Percentiles rank a stretch among this genome's conserved stretches.
Evolutionary conservation across 495 filamentous ascomycete genomes (phyloP).

Genomic region (Xylaria palmicola): DNA sequence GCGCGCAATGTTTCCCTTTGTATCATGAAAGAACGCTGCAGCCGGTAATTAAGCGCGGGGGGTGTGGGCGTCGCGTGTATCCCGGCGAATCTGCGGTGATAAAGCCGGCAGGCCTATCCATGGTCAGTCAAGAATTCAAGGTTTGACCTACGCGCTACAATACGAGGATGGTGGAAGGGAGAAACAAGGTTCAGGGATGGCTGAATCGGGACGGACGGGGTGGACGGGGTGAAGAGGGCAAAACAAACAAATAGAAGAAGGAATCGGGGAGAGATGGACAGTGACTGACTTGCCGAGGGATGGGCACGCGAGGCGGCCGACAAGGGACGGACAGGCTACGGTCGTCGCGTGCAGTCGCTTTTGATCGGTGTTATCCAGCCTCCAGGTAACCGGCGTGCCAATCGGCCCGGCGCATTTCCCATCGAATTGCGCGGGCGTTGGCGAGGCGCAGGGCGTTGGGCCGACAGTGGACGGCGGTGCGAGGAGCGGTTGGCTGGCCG

Average conservation of each 20-base stretch:
- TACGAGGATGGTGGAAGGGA: background rate
- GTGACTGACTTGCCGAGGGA: constrained; percentile 6
- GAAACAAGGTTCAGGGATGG: background rate
- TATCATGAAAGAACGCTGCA: constrained; percentile 10
- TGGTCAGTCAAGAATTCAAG: constrained; percentile 1
- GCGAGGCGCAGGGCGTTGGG: constrained; percentile 3
- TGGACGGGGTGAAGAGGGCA: background rate
- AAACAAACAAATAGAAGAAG: background rate
- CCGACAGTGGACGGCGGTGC: constrained; percentile 5
- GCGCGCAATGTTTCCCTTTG: constrained; percentile 25
- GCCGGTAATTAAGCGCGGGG: background rate
- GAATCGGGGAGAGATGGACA: background rate
- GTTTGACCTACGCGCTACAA: constrained; percentile 2
- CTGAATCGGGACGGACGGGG: background rate
- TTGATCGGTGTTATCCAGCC: constrained; percentile 33
- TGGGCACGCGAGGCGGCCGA: constrained; percentile 1
- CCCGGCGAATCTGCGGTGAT: too few relatives aligned
- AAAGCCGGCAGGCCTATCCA: background rate
- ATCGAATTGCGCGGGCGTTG: constrained; percentile 25
- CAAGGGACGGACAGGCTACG: constrained; percentile 19
- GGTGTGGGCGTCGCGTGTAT: background rate
- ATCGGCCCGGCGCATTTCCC: constrained; percentile 36
- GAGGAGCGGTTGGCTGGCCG: background rate
- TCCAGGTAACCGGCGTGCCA: constrained; percentile 33
- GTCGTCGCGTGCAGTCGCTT: constrained; percentile 31